Evolutionary conservation across 2,329 filamentous ascomycete species (phyloP), one percentile per base, ranked within the genome.

Genomic region (Chaetomium sp.): DNA sequence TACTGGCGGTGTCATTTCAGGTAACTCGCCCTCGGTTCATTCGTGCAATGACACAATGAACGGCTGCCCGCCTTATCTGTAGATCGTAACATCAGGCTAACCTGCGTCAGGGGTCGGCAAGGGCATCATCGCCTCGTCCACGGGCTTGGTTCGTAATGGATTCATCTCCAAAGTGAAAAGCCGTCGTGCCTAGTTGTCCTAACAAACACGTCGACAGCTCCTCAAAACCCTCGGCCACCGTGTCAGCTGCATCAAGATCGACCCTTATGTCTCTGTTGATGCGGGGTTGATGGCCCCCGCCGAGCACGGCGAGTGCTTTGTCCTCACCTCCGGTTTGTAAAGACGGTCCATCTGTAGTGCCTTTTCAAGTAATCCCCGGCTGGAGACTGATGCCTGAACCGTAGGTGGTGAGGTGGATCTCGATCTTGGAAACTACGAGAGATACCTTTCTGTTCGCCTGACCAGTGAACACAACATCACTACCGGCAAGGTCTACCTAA

Each of bases 381-480:
- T 27, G 3, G 19, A 27, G 19, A 27, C 19, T 27, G 19, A 27
- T 27, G 19, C 19, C 2, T 27, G 19, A 27, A 27, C 14, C 6
- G 19, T 41, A 53, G 65, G 65, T 37, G 57, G 55, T 50, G 69
- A 76, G 66, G 70, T 69, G 41, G 79, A 81, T 64, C 67, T 81
- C 10, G 80, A 83, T 64, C 72, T 83, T 45, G 80, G 80, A 19
- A 81, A 81, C 67, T 82, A 81, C 64, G 78, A 81, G 65, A 67
- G 76, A 57, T 72, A 69, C 19, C 53, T 61, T 38, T 50, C 49
- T 12, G 52, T 56, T 32, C 88, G 86, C 54, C 79, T 97, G 59
- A 89, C 84, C 7, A 79, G 86, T 59, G 91, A 96, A 65, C 90
- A 92, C 77, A 97, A 97, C 73, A 95, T 99, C 72, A 99, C 94